Percentiles rank a stretch among this genome's conserved stretches.
Conservation (phyloP, 2,329 filamentous ascomycete genomes). For the Furcasterigmium sp. region DNA sequence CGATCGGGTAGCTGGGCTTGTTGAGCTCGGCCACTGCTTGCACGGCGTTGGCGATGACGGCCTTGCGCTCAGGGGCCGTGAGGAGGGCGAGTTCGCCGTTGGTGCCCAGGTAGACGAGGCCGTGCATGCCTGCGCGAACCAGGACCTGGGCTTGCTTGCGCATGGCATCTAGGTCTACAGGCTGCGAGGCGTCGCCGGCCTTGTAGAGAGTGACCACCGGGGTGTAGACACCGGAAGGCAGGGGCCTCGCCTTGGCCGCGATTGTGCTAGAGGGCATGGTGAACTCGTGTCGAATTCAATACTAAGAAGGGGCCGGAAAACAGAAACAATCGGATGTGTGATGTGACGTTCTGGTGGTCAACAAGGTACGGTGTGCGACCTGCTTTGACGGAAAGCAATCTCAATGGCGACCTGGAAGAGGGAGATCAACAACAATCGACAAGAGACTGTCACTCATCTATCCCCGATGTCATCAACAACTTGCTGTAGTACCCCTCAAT, state of each 20-base stretch:
- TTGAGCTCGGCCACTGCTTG: slow-evolving; percentile 29
- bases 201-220: slow-evolving; percentile 42
- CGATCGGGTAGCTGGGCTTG: slow-evolving; percentile 30
- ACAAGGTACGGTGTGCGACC: too few species aligned
- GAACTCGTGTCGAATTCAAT: too few species aligned
- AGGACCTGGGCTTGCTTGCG: slow-evolving; percentile 35
- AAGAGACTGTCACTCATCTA: too few species aligned
- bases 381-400: too few species aligned
- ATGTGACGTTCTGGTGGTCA: too few species aligned
- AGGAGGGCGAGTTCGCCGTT: slow-evolving; percentile 40
- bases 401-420: too few species aligned
- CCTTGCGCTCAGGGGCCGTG: slow-evolving; percentile 29
- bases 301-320: too few species aligned
- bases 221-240: slow-evolving; percentile 39
- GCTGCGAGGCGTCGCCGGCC: slow-evolving; percentile 27
- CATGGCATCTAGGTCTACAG: slow-evolving; percentile 38
- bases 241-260: slow-evolving; percentile 26
- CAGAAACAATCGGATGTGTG: not conserved
- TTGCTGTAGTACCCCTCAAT: too few species aligned
- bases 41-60: slow-evolving; percentile 32
- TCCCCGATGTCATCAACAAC: too few species aligned
- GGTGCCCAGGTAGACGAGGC: slow-evolving; percentile 40
- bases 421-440: too few species aligned
- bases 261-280: slow-evolving; percentile 22
- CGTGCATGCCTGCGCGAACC: slow-evolving; percentile 35